Base-by-base conservation (phyloP, 345 rosid genomes). In the Orychophragmus violaceus region DNA sequence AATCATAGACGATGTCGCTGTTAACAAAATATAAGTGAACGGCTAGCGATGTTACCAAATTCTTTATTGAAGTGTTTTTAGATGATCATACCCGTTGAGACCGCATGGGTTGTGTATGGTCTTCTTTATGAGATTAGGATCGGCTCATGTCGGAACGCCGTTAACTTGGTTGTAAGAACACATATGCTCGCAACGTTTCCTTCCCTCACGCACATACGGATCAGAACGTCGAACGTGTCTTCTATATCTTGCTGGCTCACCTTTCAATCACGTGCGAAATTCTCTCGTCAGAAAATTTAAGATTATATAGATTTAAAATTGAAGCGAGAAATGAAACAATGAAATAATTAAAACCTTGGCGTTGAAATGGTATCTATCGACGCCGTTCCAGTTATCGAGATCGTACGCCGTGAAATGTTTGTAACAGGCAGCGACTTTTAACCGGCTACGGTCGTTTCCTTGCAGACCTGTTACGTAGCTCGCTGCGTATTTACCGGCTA, bases 371-470 rank as follows among this genome's bases (percentile, higher is more conserved):
- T 84, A 86, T 14, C 98, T 77, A 58, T 89, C 89, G 10, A 82
- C 65, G 2, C 90, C 97, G 13, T 84, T 92, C 98, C 97, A 89
- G 24, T 86, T 83, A 39, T 92, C 98, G 6, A 89, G 80, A 59
- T 92, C 96, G 46, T 89, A 92, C 11, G 98, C 96, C 2, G 97
- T 87, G 73, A 85, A 92, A 66, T 92, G 98, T 79, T 89, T 92
- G 62, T 91, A 92, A 25, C 88, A 86, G 14, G 91, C 90, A 5
- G 98, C 91, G 1, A 87, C 95, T 71, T 89, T 84, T 50, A 89
- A 79, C 78, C 85, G 78, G 69, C 72, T 73, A 30, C 76, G 83
- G 72, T 75, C 81, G 29, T 58, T 73, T 36, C 89, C 95, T 67
- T 89, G 98, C 41, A 92, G 56, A 3, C 96, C 98, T 58, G 72